Evolutionary conservation across 331 rosid genomes (phyloP), one percentile per base, ranked within the genome.

Genomic region (Erythrophleum ivorense): DNA sequence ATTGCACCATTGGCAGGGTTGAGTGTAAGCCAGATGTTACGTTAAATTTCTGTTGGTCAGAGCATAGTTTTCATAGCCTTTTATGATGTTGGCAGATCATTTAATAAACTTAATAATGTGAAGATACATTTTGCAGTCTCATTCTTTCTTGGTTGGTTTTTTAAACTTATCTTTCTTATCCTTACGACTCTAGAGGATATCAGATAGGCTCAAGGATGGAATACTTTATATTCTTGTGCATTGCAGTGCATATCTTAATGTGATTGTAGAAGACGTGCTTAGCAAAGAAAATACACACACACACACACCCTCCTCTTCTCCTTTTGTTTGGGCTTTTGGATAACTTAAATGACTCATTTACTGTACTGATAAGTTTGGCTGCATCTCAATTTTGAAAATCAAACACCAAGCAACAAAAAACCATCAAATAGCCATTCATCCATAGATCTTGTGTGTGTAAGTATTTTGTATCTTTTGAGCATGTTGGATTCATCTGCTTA

Each of bases 1-100:
- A 87, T 94, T 82, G 94, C 94, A 63, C 97, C 97, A 80, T 81
- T 94, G 85, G 97, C 97, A 9, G 97, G 97, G 63, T 84, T 87
- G 59, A 83, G 81, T 84, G 98, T 94, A 89, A 80, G 98, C 88
- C 54, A 49, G 49, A 77, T 54, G 38, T 36, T 77, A 60, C 33
- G 19, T 16, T 49, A 78, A 50, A 5, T 19, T 80, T 73, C 65
- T 83, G 10, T 58, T 66, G 60, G 59, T 66, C 18, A 19, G 70
- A 34, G 67, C 71, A 31, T 50, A 46, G 71, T 77, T 59, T 80
- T 50, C 16, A n/a, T 36, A 38, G 49, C 21, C 31, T 78, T 72
- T 66, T 58, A 59, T 63, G 79, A 57, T 71, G 62, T 55, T 79
- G 31, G 76, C 54, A 71, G 38, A 65, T 60, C 46, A 71, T 15